Evolutionary conservation across 1,284 basidiomycete genomes (phyloP).

Genomic region (Rhizoctonia solani): DNA sequence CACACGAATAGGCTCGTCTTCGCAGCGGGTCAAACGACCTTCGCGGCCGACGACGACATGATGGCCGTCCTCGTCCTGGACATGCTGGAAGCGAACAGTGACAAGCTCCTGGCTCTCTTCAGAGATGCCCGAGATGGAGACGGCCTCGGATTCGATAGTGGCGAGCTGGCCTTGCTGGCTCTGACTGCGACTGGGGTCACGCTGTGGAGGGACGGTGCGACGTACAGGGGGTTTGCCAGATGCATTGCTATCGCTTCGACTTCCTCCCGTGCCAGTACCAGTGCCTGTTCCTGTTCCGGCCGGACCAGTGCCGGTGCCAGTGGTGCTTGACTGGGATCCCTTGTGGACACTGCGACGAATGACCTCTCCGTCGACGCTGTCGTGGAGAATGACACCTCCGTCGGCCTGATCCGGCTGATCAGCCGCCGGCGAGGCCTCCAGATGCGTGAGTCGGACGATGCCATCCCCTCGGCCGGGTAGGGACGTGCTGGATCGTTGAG

Average conservation of each 20-base stretch:
- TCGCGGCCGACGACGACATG: conserved; percentile 77
- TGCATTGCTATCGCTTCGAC: background rate
- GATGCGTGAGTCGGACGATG: background rate
- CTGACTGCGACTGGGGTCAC: background rate
- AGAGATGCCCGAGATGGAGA: background rate
- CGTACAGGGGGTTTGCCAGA: background rate
- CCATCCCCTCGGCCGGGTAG: conserved; percentile 10
- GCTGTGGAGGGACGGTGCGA: background rate
- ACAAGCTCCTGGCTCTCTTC: conserved; percentile 46
- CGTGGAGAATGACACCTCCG: conserved; percentile 16
- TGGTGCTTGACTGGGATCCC: background rate
- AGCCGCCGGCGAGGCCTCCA: background rate
- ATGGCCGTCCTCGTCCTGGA: conserved; percentile 69
- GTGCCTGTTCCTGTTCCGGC: background rate
- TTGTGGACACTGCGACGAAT: conserved; percentile 16
- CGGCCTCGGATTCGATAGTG: no score
- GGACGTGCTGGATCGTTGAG: background rate
- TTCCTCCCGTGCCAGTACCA: background rate
- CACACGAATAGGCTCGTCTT: conserved; percentile 87
- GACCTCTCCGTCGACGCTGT: conserved; percentile 23
- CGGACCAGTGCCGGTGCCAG: conserved; percentile 1
- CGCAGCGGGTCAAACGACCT: conserved; percentile 69
- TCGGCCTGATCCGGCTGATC: background rate
- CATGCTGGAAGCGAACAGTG: conserved; percentile 70
- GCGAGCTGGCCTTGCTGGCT: no score